phyloP scores from a whole-genome alignment of 2,329 filamentous ascomycete species.

The Fusarium nygamai region DNA sequence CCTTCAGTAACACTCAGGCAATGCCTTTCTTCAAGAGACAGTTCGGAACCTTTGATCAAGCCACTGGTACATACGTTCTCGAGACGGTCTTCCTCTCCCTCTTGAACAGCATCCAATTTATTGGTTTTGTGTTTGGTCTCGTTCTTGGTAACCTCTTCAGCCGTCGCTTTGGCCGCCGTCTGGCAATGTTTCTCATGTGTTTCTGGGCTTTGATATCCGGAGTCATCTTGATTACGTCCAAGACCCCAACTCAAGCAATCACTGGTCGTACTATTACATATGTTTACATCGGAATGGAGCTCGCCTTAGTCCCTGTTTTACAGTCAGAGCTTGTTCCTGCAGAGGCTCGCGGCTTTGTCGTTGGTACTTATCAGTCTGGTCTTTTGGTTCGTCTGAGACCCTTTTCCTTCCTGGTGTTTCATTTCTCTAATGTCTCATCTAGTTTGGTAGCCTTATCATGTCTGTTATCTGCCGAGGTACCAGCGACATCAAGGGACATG shows the following conservation, averaged over 20 bases:
- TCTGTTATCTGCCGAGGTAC: constrained; percentile 44
- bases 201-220: constrained; percentile 47
- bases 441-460: constrained; percentile 37
- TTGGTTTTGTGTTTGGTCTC: constrained; percentile 46
- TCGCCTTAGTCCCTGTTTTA: constrained; percentile 46
- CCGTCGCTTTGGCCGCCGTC: constrained; percentile 46
- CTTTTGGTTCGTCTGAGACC: neutral
- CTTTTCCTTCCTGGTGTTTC: neutral
- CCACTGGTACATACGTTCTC: constrained; percentile 37
- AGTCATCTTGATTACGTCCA: constrained; percentile 46
- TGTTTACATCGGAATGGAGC: constrained; percentile 40
- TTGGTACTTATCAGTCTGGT: constrained; percentile 47
- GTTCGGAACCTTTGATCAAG: constrained; percentile 44
- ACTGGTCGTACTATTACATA: constrained; percentile 50
- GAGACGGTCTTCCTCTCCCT: constrained; percentile 48
- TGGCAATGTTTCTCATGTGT: constrained; percentile 49
- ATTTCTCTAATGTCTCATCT: neutral
- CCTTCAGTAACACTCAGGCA: constrained; percentile 50
- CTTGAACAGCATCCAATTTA: constrained; percentile 49
- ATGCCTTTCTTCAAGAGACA: constrained; percentile 50
- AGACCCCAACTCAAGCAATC: constrained; percentile 45
- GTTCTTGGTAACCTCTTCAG: constrained; percentile 34
- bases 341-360: constrained; percentile 45
- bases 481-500: constrained; percentile 42
- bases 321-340: constrained; percentile 47